phyloP scores from a whole-genome alignment of 495 filamentous ascomycete genomes.

The Neurospora cerealis region DNA sequence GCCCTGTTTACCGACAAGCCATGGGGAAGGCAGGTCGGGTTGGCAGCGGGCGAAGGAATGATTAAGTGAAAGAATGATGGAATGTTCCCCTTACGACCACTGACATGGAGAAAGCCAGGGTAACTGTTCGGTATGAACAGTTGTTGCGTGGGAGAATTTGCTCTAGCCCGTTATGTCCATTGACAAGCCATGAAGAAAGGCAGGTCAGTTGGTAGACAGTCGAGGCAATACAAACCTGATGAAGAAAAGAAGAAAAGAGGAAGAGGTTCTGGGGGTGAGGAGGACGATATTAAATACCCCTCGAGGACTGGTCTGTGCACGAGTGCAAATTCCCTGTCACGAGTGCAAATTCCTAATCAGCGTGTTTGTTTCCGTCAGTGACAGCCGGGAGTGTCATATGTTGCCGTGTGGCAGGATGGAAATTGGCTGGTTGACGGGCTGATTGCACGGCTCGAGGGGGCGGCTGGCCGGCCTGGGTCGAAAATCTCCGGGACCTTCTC shows the following conservation, averaged over 20 bases:
- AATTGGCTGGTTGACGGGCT: neutral
- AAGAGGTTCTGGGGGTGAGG: neutral
- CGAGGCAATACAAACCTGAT: neutral
- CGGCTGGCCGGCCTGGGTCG: neutral
- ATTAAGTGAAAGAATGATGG: neutral
- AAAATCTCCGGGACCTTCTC: neutral
- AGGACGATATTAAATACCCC: neutral
- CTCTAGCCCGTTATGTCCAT: neutral
- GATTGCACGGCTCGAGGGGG: neutral
- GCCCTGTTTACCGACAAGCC: neutral
- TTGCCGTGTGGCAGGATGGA: neutral
- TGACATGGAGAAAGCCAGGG: neutral
- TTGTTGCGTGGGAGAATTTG: neutral
- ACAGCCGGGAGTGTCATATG: neutral
- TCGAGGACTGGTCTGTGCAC: conserved; percentile 4
- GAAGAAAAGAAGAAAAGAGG: neutral
- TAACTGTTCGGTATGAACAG: neutral
- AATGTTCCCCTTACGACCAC: neutral
- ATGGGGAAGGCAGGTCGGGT: neutral
- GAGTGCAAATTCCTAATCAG: neutral
- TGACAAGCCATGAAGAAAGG: neutral
- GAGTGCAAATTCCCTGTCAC: neutral
- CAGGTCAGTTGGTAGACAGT: neutral
- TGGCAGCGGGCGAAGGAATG: neutral
- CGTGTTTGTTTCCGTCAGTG: neutral